Percentiles rank a stretch among this genome's conserved stretches.
phyloP scores from a whole-genome alignment of 352 stramenopile genomes.

The Phytophthora quininea region DNA sequence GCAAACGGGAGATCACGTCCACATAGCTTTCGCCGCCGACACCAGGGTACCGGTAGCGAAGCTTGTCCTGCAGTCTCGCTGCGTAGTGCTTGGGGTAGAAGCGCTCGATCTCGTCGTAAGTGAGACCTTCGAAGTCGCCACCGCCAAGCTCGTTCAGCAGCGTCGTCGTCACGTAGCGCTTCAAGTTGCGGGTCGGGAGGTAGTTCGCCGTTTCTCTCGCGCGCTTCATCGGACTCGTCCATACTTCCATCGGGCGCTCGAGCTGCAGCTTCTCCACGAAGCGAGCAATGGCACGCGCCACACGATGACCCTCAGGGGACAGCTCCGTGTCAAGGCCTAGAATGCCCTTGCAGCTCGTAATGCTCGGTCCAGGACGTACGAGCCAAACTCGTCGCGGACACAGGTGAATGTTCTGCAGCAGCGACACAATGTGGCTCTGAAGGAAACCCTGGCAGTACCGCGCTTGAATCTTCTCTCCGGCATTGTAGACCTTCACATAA shows the following conservation, averaged over 20 bases:
- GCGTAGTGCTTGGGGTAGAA: slow-evolving; percentile 90
- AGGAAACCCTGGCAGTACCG: slow-evolving; percentile 88
- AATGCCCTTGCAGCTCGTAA: slow-evolving; percentile 78
- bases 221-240: slow-evolving; percentile 85
- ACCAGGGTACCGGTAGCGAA: slow-evolving; percentile 90
- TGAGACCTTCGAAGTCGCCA: slow-evolving; percentile 91
- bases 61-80: slow-evolving; percentile 88
- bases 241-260: slow-evolving; percentile 74
- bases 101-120: slow-evolving; percentile 80
- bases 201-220: slow-evolving; percentile 77
- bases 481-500: slow-evolving; percentile 95
- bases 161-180: slow-evolving; percentile 86
- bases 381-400: slow-evolving; percentile 91
- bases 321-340: slow-evolving; percentile 86
- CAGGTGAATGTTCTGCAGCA: slow-evolving; percentile 93
- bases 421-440: slow-evolving; percentile 87
- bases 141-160: slow-evolving; percentile 92
- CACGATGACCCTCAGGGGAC: slow-evolving; percentile 74
- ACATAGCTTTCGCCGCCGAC: slow-evolving; percentile 94
- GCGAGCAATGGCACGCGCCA: slow-evolving; percentile 80
- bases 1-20: slow-evolving; percentile 92
- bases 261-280: slow-evolving; percentile 88
- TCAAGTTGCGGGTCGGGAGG: slow-evolving; percentile 64
- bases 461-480: slow-evolving; percentile 91
- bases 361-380: slow-evolving; percentile 84